Base-by-base conservation (phyloP, 2,329 filamentous ascomycete genomes). In the Chaetomium strumarium region DNA sequence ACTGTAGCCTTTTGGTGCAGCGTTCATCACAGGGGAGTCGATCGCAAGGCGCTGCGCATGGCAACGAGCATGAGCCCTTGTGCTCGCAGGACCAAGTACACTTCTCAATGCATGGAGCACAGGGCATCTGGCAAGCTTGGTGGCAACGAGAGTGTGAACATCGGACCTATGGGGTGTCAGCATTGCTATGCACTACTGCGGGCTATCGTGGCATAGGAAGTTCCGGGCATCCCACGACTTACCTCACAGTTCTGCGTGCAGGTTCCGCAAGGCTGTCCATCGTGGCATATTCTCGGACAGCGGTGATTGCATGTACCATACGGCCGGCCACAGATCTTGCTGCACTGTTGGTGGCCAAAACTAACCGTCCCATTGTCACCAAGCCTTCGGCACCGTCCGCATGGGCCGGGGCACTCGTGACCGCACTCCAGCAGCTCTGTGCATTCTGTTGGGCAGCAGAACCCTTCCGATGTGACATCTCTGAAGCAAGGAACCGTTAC, bases 11-110 rank as follows among this genome's bases (percentile, higher is more conserved):
- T 29, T 77, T 70, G 3, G 69, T 61, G 61, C 85, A 90, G 9
- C 84, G 72, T 58, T 73, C 65, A 1, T 76, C 77, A 63, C 85
- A 90, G 1, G 85, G 86, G 0, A 87, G 62, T 67, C 80, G 77
- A 57, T 86, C 72, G 62, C 85, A 90, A 0, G 85, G 84, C 0
- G 78, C 84, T 0, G 82, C 81, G 55, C 85, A 88, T 3, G 79
- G 79, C 72, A 81, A 73, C 0, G 65, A 66, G 48, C 75, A 79
- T 2, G 40, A 10, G 0, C 58, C 55, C n/a, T 56, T 52, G n/a
- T 62, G 62, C 14, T 55, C 56, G 36, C 59, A 58, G 6, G 46
- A 46, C 53, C 56, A 61, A 6, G 50, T 39, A 20, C 57, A 61
- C 8, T 16, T 34, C 24, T 62, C 60, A 31, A 58, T 57, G 39